A percentile compares a stretch with the other conserved stretches of the same genome.
Evolutionary conservation across 2,329 filamentous ascomycete species (phyloP).

Genomic region (Ampelomyces quisqualis): DNA sequence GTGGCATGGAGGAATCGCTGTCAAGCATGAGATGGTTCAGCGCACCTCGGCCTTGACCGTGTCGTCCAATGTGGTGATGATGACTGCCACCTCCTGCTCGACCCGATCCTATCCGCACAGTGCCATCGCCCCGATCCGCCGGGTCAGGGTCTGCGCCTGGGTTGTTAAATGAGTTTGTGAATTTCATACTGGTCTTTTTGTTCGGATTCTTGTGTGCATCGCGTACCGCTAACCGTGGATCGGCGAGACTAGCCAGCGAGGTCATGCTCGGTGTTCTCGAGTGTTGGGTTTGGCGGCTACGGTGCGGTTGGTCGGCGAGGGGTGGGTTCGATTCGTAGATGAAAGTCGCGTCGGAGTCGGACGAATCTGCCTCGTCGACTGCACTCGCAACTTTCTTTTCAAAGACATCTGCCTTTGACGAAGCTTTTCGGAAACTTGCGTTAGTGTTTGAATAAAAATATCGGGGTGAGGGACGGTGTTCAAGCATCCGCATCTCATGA

Average conservation of each 20-base stretch:
- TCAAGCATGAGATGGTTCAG: constrained; percentile 66
- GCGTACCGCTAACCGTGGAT: constrained; percentile 56
- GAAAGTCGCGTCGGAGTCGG: constrained; percentile 97
- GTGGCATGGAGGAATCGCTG: constrained; percentile 63
- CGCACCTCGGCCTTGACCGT: constrained; percentile 70
- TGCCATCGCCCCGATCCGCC: constrained; percentile 43
- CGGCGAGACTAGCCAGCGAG: constrained; percentile 70
- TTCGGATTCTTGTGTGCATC: constrained; percentile 64
- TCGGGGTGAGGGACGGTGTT: constrained; percentile 28
- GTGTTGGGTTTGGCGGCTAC: constrained; percentile 77
- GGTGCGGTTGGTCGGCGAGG: constrained; percentile 57
- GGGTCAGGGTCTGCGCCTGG: constrained; percentile 54
- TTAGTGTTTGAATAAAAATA: constrained; percentile 44
- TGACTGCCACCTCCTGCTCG: constrained; percentile 63
- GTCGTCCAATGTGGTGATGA: constrained; percentile 78
- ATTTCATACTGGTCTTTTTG: constrained; percentile 94
- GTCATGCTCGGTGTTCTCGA: constrained; percentile 93
- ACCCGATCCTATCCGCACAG: constrained; percentile 45
- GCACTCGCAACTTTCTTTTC: constrained; percentile 95
- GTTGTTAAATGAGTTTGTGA: constrained; percentile 71
- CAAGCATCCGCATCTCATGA: constrained; percentile 28
- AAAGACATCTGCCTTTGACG: constrained; percentile 96
- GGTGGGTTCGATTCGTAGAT: constrained; percentile 97
- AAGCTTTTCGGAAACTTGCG: constrained; percentile 57
- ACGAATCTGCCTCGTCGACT: constrained; percentile 93